Evolutionary conservation across 352 stramenopile genomes (phyloP), one percentile per base, ranked within the genome.

Genomic region (Pythium guiyangense): DNA sequence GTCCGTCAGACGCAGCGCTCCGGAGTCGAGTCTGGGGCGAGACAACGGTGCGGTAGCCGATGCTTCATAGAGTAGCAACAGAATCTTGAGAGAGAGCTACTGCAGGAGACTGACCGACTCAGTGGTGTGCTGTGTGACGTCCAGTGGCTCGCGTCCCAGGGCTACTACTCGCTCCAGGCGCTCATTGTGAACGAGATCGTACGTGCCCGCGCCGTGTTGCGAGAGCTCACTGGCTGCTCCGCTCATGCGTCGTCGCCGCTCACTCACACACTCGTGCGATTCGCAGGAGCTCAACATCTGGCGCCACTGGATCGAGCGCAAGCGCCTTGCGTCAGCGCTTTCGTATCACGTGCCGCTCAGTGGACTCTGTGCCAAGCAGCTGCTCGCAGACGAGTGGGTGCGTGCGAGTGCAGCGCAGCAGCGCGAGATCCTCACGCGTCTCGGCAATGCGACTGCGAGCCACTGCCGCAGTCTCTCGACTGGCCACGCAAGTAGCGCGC

Each of bases 141-240:
- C 17, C 46, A 90, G 82, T 94, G 84, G 84, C 70, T 92, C 12
- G 60, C 71, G 17, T 40, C 62, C 15, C 69, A 71, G 60, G 77
- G 78, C 5, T 94, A 87, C 54, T 88, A 88, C 37, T 76, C 77
- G 10, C 45, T 92, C 3, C 67, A 85, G 42, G 77, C 79, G 11
- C 62, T 91, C 4, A 64, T 92, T 34, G 71, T 83, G 34, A 90
- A 91, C 60, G 80, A 89, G 49, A 86, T 92, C 63, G 83, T 92
- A 62, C 39, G 78, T 80, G 12, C 15, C n/a, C n/a, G n/a, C 22
- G 6, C 47, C 4, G 17, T 0, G 35, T 22, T 17, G 18, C 22
- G 15, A 15, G 43, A 35, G 14, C 29, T 42, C 25, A 6, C 18
- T 46, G 20, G 10, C 18, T 6, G 27, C 46, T 34, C 6, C n/a